phyloP scores from a whole-genome alignment of 106 monocot species.

The Dendrobium huoshanense region DNA sequence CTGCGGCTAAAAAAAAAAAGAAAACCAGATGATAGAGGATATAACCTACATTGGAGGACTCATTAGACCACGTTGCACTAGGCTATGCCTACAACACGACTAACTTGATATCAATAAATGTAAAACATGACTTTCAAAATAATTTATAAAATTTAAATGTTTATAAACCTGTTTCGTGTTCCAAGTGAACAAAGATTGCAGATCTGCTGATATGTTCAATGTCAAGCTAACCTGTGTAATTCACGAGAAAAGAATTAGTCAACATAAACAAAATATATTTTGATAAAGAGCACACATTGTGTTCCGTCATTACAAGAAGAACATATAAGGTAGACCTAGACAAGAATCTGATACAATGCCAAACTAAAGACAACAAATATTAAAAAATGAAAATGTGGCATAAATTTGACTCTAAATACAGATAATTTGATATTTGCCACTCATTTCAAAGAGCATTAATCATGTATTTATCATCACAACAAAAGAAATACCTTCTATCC shows the following conservation, averaged over 20 bases:
- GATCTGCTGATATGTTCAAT: conserved; percentile 82
- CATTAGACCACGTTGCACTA: neutral
- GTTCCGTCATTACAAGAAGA: neutral
- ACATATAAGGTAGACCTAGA: neutral
- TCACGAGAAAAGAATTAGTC: conserved; percentile 1
- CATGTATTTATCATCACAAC: neutral
- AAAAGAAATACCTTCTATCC: neutral
- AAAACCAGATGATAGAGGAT: neutral
- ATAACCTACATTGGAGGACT: neutral
- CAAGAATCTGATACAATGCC: neutral
- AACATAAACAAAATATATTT: neutral
- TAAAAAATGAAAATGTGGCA: neutral
- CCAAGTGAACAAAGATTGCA: conserved; percentile 95
- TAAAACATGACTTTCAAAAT: neutral
- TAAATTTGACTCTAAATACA: neutral
- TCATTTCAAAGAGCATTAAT: neutral
- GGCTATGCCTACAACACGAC: neutral
- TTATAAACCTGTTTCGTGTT: conserved; percentile 88
- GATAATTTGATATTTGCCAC: neutral
- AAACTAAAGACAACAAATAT: neutral
- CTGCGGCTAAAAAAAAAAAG: neutral
- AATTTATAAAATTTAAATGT: neutral
- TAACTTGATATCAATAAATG: neutral
- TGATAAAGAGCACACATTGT: neutral
- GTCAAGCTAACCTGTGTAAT: conserved; percentile 79